Conservation (phyloP, 768 basidiomycete genomes). For the Mycena maculata region DNA sequence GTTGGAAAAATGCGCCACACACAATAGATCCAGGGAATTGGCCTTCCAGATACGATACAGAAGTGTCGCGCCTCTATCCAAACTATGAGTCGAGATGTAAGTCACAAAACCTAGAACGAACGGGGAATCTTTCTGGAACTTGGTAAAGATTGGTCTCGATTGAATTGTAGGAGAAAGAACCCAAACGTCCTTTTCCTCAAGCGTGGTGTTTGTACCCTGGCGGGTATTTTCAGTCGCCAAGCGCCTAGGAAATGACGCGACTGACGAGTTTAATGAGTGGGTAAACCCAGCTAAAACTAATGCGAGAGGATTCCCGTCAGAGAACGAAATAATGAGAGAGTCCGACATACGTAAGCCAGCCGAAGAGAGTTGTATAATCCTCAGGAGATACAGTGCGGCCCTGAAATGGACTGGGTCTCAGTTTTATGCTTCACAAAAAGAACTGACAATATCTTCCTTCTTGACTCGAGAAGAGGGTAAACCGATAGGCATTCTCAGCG, state of each 20-base stretch:
- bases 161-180: slow-evolving; percentile 75
- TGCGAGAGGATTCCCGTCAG: neutral
- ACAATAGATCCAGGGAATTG: slow-evolving; percentile 62
- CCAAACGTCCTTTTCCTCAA: slow-evolving; percentile 81
- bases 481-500: slow-evolving; percentile 36
- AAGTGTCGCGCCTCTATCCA: slow-evolving; percentile 42
- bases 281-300: slow-evolving; percentile 62
- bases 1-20: slow-evolving; percentile 24
- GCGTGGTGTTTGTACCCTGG: slow-evolving; percentile 61
- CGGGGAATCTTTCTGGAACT: slow-evolving; percentile 47
- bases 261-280: slow-evolving; percentile 63
- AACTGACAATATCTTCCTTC: slow-evolving; percentile 70
- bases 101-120: neutral
- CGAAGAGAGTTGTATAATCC: slow-evolving; percentile 78
- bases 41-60: slow-evolving; percentile 56
- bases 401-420: slow-evolving; percentile 43
- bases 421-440: neutral
- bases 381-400: slow-evolving; percentile 70
- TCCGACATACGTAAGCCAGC: slow-evolving; percentile 63
- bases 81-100: neutral
- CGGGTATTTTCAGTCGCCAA: neutral
- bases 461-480: slow-evolving; percentile 51
- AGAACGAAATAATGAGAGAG: too few species aligned
- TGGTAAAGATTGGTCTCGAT: slow-evolving; percentile 70
- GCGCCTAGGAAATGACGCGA: neutral